Evolutionary conservation across 352 stramenopile genomes (phyloP).

Genomic region (Bremia lactucae): DNA sequence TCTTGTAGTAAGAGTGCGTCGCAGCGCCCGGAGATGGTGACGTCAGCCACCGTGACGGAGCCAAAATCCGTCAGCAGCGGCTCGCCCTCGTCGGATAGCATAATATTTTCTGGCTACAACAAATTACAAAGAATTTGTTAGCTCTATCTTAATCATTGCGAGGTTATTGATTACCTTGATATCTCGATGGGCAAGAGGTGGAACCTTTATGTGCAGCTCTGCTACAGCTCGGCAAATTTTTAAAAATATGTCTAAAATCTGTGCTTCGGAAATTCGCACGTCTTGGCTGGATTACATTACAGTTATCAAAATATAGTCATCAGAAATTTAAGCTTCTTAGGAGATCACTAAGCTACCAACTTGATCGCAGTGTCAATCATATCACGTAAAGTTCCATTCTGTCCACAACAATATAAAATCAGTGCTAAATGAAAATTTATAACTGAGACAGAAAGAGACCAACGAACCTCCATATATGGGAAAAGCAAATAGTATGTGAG

Average conservation of each 20-base stretch:
- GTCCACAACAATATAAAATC: constrained; percentile 2
- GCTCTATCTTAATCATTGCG: not conserved
- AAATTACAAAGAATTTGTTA: not conserved
- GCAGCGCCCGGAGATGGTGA: constrained; percentile 50
- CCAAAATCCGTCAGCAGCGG: constrained; percentile 86
- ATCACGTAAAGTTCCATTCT: constrained; percentile 77
- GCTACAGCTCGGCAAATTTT: constrained; percentile 72
- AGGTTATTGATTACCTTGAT: constrained; percentile 50
- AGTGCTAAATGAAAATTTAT: constrained; percentile 1
- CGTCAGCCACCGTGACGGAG: constrained; percentile 51
- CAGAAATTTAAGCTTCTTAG: not conserved
- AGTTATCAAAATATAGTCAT: not conserved
- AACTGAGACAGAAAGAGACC: not conserved
- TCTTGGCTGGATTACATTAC: constrained; percentile 15
- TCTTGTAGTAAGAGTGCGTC: constrained; percentile 83
- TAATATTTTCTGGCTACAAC: constrained; percentile 75
- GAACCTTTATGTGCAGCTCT: constrained; percentile 61
- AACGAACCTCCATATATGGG: constrained; percentile 64
- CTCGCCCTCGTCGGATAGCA: constrained; percentile 68
- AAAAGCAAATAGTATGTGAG: constrained; percentile 83
- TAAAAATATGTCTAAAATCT: constrained; percentile 75
- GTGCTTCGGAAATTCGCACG: constrained; percentile 45
- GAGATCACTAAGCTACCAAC: constrained; percentile 13
- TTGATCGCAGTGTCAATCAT: constrained; percentile 68
- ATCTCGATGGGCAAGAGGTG: constrained; percentile 73